Conservation (phyloP, 2,329 filamentous ascomycete species). For the Zymoseptoria passerinii region DNA sequence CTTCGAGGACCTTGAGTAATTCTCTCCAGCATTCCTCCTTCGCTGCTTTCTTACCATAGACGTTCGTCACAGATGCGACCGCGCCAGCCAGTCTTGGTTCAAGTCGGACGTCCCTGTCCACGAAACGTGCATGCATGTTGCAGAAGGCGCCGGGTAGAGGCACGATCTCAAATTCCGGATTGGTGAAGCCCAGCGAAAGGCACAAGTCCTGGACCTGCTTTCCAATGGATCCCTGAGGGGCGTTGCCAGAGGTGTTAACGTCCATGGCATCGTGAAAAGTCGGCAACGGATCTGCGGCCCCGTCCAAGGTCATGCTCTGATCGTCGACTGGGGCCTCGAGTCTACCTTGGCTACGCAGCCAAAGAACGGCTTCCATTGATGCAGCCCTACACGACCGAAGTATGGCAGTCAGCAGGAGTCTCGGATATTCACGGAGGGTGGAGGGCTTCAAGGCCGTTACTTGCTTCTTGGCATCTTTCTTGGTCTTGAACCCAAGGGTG, state of each 20-base stretch:
- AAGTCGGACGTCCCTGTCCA: conserved; percentile 7
- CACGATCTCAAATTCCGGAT: conserved; percentile 16
- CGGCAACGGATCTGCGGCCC: conserved; percentile 1
- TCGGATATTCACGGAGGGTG: too few relatives aligned
- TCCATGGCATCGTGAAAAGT: conserved; percentile 1
- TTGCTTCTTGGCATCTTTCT: conserved; percentile 34
- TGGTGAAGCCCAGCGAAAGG: conserved; percentile 18
- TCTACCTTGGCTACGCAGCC: conserved; percentile 31
- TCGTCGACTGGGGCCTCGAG: conserved; percentile 5
- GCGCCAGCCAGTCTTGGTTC: conserved; percentile 27
- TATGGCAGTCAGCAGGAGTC: too few relatives aligned
- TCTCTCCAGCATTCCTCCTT: conserved; percentile 41
- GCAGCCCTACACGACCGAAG: conserved; percentile 20
- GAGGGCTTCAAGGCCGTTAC: too few relatives aligned
- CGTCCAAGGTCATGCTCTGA: neutral
- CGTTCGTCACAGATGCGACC: conserved; percentile 35
- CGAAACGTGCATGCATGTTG: conserved; percentile 32
- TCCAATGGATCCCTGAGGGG: neutral
- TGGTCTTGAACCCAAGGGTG: conserved; percentile 28
- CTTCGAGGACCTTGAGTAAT: conserved; percentile 33
- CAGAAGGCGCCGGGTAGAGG: conserved; percentile 25
- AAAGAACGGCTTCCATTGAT: conserved; percentile 34
- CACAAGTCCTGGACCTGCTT: conserved; percentile 18
- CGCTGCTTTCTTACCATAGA: conserved; percentile 43
- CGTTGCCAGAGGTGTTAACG: conserved; percentile 3